These are phyloP conservation scores for Medicago lupulina DNA, from an alignment of 306 rosid species.

Conservation along the genomic window DNA sequence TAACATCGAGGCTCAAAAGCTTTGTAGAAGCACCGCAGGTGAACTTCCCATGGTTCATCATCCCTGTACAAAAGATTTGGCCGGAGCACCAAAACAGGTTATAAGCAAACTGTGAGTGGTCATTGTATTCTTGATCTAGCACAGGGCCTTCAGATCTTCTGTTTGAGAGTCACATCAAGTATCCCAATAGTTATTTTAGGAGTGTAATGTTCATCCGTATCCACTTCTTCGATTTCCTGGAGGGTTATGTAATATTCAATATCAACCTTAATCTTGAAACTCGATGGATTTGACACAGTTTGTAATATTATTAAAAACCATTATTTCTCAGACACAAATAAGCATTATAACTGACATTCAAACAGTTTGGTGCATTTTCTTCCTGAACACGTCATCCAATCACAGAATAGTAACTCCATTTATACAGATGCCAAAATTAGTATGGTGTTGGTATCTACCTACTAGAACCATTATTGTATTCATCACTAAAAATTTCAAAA, in stretches of 20 bases:
- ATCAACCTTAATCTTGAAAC: slow-evolving; percentile 35
- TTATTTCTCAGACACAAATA: background rate
- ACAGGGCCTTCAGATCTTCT: slow-evolving; percentile 50
- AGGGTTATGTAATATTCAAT: slow-evolving; percentile 31
- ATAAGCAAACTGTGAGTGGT: slow-evolving; percentile 17
- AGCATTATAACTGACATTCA: slow-evolving; percentile 6
- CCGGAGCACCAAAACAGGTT: slow-evolving; percentile 33
- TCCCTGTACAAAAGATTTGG: slow-evolving; percentile 38
- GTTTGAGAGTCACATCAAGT: slow-evolving; percentile 67
- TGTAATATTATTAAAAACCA: slow-evolving; percentile 9
- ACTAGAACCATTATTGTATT: background rate
- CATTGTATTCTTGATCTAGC: slow-evolving; percentile 34
- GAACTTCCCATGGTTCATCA: slow-evolving; percentile 36
- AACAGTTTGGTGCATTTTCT: slow-evolving; percentile 1
- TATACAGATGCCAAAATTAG: background rate
- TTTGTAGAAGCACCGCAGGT: slow-evolving; percentile 32
- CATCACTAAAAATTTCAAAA: background rate
- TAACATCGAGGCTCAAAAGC: slow-evolving; percentile 42
- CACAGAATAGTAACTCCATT: slow-evolving; percentile 8
- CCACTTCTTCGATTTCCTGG: slow-evolving; percentile 90
- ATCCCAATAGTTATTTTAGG: slow-evolving; percentile 79
- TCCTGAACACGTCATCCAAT: background rate
- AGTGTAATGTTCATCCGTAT: slow-evolving; percentile 88
- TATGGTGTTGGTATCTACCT: background rate
- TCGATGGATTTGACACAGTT: background rate